Evolutionary conservation across 139 green algal genomes (phyloP), one percentile per base, ranked within the genome.

Genomic region (Chlamydomonas incerta): DNA sequence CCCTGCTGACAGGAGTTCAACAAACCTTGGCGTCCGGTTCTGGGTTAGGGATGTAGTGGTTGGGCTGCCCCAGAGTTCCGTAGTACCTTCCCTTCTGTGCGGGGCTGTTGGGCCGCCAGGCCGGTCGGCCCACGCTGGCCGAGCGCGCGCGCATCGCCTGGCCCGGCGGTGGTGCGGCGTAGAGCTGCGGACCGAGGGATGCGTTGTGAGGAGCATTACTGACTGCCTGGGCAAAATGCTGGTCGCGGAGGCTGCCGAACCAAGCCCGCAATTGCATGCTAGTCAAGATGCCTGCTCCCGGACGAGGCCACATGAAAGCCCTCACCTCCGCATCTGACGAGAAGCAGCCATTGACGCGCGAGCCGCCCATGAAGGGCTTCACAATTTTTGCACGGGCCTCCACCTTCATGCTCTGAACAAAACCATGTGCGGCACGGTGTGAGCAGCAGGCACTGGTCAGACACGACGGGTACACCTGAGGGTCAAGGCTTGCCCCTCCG

Each of bases 61-160:
- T 37, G 26, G 63, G 52, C 18, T 17, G 47, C 33, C 84, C 15
- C 18, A 80, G 72, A 26, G 41, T 50, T 50, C 74, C 83, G 46
- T 63, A 82, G 37, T 72, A 72, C 8, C 21, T 74, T 3, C 74
- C 83, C 58, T 73, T 84, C 23, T 47, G 9, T 10, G 66, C 47
- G 10, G 57, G 74, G 83, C 74, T 88, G 50, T 74, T 82, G 31
- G 83, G 60, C 17, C 74, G 74, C 83, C 83, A 88, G 21, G 65
- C 63, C 52, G 52, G 70, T 17, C 67, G 71, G 5, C 72, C 72
- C 10, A 52, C 47, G 21, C 47, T 37, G 11, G 72, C 62, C 65
- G 72, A 76, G 63, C 65, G 62, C 73, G 28, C 8, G 81, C 68
- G 68, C 23, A 4, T 35, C 15, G 28, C 29, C 17, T 24, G 31